These are phyloP conservation scores for Camelina neglecta DNA, from an alignment of 345 rosid species.

Conservation along the genomic window DNA sequence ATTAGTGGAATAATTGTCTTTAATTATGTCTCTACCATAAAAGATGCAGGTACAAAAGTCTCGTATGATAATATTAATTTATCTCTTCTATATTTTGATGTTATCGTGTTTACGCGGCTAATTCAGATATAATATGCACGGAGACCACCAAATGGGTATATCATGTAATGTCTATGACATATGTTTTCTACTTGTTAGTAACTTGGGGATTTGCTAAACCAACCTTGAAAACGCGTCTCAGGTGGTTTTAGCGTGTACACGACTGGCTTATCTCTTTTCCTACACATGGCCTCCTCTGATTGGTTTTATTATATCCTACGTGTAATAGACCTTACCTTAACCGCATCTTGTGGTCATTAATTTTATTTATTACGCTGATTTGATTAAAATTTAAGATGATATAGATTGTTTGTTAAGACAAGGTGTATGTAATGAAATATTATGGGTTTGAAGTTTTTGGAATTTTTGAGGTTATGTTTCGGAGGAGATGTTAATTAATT, in stretches of 20 bases:
- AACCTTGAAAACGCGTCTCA: conserved; percentile 36
- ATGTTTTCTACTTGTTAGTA: no score
- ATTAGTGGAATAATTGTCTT: conserved; percentile 13
- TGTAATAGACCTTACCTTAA: conserved; percentile 1
- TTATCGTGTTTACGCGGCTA: not conserved
- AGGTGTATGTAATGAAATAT: not conserved
- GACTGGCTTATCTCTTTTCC: conserved; percentile 25
- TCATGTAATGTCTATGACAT: conserved; percentile 1
- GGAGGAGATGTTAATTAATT: no score
- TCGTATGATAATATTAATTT: not conserved
- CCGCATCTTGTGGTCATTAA: not conserved
- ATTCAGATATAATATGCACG: not conserved
- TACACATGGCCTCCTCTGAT: conserved; percentile 14
- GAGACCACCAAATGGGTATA: not conserved
- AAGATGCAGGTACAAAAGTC: not conserved
- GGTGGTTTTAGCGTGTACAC: conserved; percentile 35
- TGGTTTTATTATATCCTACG: not conserved
- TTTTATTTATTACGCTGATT: not conserved
- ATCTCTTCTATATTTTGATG: not conserved
- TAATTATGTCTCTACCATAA: conserved; percentile 6
- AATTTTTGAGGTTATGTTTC: not conserved
- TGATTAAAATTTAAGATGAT: not conserved
- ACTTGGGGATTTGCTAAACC: not conserved
- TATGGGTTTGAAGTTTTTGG: not conserved
- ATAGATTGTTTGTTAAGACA: not conserved